Evolutionary conservation across 1,284 basidiomycete species (phyloP).

Genomic region (Anthracocystis setariae): DNA sequence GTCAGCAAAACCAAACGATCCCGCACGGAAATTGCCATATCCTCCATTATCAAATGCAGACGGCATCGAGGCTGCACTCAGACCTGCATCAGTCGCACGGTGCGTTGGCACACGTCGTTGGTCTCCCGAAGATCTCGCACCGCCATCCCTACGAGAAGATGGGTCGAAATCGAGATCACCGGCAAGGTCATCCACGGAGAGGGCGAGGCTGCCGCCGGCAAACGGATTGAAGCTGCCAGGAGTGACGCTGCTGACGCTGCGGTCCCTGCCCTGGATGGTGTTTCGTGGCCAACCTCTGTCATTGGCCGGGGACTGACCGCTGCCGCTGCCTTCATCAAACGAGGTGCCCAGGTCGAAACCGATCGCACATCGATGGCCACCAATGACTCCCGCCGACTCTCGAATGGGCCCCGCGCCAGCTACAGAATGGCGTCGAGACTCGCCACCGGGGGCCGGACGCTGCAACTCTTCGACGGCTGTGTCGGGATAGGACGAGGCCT

Average conservation of each 20-base stretch:
- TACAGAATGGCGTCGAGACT: conserved; percentile 57
- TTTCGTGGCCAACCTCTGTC: conserved; percentile 21
- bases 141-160: conserved; percentile 2
- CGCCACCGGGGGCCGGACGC: conserved; percentile 25
- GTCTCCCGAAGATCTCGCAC: background rate
- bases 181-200: conserved; percentile 56
- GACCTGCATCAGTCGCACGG: conserved; percentile 25
- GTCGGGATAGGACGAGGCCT: conserved; percentile 34
- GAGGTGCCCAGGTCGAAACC: conserved; percentile 46
- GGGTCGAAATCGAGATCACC: conserved; percentile 38
- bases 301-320: background rate
- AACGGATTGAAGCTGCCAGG: conserved; percentile 36
- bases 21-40: conserved; percentile 14
- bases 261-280: conserved; percentile 21
- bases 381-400: conserved; percentile 34
- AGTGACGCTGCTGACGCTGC: conserved; percentile 29
- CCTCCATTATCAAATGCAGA: conserved; percentile 32
- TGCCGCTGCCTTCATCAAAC: background rate
- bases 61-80: conserved; percentile 54
- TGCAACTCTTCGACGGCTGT: background rate
- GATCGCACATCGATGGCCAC: conserved; percentile 52
- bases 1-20: conserved; percentile 20
- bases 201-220: conserved; percentile 47
- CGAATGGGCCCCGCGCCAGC: conserved; percentile 17
- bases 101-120: conserved; percentile 19